Evolutionary conservation across 371 early-diverging fungal genomes (phyloP), one percentile per base, ranked within the genome.

Genomic region (Zychaea mexicana): DNA sequence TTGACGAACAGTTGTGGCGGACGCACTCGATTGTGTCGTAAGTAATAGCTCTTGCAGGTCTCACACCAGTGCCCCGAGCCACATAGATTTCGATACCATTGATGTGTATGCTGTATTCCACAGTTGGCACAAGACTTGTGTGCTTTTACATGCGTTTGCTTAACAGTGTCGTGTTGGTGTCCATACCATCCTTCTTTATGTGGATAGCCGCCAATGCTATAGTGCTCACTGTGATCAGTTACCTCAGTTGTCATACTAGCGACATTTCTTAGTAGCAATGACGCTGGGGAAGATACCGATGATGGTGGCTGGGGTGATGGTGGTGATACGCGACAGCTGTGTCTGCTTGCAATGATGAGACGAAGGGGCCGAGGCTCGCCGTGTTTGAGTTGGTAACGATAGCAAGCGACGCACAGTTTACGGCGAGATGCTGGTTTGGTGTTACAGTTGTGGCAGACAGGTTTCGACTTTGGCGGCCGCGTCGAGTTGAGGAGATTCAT

Each of bases 41-140:
- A 49, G 36, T 76, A 78, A 55, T 81, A 81, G 28, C 77, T 78
- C 62, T 78, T 81, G 45, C 81, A 81, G 1, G 78, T 81, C 39
- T 81, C 78, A 53, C 81, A 81, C 81, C 81, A 81, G 56, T 81
- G 74, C 1, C 81, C 81, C 24, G 65, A 36, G 30, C 81, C 81
- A 55, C 78, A 76, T 5, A 78, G 45, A 57, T 81, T 81, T 8
- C 78, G 72, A 42, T 78, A 81, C 78, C 81, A 81, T 66, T 81
- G 81, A 61, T 81, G 81, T 0, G 81, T 81, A 56, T 76, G 73
- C 30, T 65, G 65, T 3, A 81, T 77, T 31, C 72, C 66, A 46
- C 81, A 81, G 45, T 81, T 81, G 30, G 71, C 77, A 60, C 81
- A 81, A 2, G 22, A 52, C 39, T 81, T 81, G 19, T 63, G 54